Conservation (phyloP, 1,139 yeast genomes). For the Saccharomyces hybrid region DNA sequence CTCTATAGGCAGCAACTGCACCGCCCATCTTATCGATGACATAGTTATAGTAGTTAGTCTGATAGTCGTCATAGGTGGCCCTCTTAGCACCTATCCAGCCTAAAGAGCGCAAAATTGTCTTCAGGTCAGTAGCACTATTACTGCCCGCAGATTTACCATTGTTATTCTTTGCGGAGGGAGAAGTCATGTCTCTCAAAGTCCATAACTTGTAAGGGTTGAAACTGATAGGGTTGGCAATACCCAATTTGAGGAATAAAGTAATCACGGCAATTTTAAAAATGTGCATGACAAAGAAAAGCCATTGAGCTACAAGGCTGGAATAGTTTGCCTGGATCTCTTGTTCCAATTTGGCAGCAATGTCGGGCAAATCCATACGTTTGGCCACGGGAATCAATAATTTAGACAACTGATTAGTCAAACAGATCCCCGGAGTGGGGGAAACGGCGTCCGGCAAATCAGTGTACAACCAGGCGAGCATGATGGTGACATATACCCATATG, state of each 20-base stretch:
- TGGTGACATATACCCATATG: slow-evolving; percentile 39
- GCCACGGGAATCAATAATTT: slow-evolving; percentile 36
- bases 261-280: slow-evolving; percentile 51
- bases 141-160: slow-evolving; percentile 31
- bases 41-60: slow-evolving; percentile 58
- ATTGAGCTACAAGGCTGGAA: slow-evolving; percentile 46
- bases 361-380: slow-evolving; percentile 30
- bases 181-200: slow-evolving; percentile 22
- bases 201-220: slow-evolving; percentile 38
- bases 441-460: slow-evolving; percentile 85
- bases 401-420: slow-evolving; percentile 60
- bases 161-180: slow-evolving; percentile 20
- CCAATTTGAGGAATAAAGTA: slow-evolving; percentile 54
- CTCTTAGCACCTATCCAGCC: slow-evolving; percentile 94
- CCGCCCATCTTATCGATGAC: slow-evolving; percentile 69
- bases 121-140: slow-evolving; percentile 9
- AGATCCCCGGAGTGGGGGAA: slow-evolving; percentile 88
- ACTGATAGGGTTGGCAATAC: slow-evolving; percentile 69
- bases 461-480: slow-evolving; percentile 69
- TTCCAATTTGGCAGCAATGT: slow-evolving; percentile 41
- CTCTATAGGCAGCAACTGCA: slow-evolving; percentile 66
- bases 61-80: slow-evolving; percentile 64
- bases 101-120: slow-evolving; percentile 44
- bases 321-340: slow-evolving; percentile 39
- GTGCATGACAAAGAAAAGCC: slow-evolving; percentile 66